Conservation (phyloP, 768 basidiomycete genomes). For the Psilocybe azurescens region DNA sequence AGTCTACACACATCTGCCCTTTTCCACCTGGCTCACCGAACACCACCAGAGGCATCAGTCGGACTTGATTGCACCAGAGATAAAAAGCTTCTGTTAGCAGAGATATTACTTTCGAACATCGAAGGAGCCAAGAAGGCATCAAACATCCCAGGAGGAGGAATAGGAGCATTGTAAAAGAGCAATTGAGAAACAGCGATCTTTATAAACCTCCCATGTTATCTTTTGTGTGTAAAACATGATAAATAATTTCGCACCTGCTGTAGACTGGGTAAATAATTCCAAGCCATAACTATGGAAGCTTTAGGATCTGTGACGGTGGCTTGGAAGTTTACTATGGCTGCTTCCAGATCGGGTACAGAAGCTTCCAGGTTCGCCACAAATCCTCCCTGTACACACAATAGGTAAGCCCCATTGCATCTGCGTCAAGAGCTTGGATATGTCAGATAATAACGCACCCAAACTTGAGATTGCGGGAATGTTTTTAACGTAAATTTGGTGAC, state of each 20-base stretch:
- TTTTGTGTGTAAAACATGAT: not conserved
- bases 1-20: constrained; percentile 11
- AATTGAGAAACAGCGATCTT: constrained; percentile 22
- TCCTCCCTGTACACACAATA: constrained; percentile 47
- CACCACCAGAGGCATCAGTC: constrained; percentile 35
- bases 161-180: constrained; percentile 67
- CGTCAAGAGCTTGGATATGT: not conserved
- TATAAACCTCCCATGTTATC: not conserved
- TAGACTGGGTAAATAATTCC: constrained; percentile 38
- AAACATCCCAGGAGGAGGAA: constrained; percentile 52
- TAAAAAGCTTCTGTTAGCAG: constrained; percentile 40
- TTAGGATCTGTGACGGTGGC: constrained; percentile 54
- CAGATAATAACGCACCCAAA: constrained; percentile 54
- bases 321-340: constrained; percentile 46
- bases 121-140: constrained; percentile 55
- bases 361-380: constrained; percentile 38
- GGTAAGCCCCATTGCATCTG: not conserved
- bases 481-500: constrained; percentile 63
- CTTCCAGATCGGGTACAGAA: constrained; percentile 29
- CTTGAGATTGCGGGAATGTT: constrained; percentile 55
- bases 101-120: constrained; percentile 39
- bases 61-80: constrained; percentile 45
- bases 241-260: constrained; percentile 34
- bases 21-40: constrained; percentile 21
- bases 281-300: constrained; percentile 53